Conservation (phyloP, 78 protist species). For the Dictyostelium citrinum region DNA sequence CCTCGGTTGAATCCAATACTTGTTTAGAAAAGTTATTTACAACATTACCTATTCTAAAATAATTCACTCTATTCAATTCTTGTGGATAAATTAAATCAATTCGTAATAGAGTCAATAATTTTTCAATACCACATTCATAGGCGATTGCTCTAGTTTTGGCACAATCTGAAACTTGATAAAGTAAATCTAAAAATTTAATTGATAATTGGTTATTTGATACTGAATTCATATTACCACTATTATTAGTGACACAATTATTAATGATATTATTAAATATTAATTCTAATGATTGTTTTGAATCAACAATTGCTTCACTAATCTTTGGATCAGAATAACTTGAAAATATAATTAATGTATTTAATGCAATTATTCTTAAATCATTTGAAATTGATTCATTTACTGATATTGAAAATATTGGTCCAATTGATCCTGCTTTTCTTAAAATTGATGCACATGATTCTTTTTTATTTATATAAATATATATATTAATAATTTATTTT, state of each 20-base stretch:
- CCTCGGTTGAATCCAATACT: background rate
- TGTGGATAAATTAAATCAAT: constrained; percentile 31
- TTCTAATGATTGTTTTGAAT: constrained; percentile 11
- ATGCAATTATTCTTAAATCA: constrained; percentile 17
- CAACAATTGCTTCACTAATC: constrained; percentile 65
- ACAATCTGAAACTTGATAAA: constrained; percentile 71
- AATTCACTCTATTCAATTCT: constrained; percentile 25
- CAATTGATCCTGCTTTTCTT: constrained; percentile 30
- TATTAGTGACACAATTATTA: background rate
- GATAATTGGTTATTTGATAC: background rate
- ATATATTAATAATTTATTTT: background rate
- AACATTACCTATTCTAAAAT: constrained; percentile 9
- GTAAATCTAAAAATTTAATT: constrained; percentile 40
- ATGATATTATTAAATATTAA: constrained; percentile 8
- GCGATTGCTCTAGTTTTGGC: constrained; percentile 68
- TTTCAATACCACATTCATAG: constrained; percentile 55
- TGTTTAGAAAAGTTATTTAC: background rate
- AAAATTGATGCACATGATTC: constrained; percentile 61
- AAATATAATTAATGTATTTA: constrained; percentile 62
- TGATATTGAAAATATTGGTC: constrained; percentile 17
- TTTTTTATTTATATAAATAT: background rate
- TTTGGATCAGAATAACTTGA: constrained; percentile 60
- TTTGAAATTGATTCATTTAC: background rate
- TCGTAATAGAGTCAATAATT: background rate
- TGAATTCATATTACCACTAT: too few relatives aligned